Base-by-base conservation (phyloP, 2,329 filamentous ascomycete species). In the Colletotrichum aenigma region DNA sequence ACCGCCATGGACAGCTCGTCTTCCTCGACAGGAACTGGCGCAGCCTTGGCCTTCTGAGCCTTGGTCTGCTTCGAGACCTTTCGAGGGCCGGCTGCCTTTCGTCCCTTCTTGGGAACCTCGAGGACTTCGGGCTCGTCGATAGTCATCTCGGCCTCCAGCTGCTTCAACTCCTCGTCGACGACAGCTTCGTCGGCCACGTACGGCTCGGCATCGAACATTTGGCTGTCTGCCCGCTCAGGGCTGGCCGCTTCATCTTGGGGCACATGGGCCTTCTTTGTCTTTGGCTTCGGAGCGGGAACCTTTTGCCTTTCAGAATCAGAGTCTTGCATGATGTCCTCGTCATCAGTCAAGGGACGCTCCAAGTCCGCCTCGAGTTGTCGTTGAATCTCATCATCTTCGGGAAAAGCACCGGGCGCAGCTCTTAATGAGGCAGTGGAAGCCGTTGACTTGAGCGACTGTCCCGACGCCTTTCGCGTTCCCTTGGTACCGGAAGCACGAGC, bases 291-390 rank as follows among this genome's bases (percentile, higher is more conserved):
- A 2, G 79, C 78, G 68, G 85, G 81, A 0, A 80, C 80, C 66
- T 84, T 86, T 15, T 81, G 82, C 58, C 85, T 82, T 78, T 87
- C 88, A 0, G 86, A 85, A 65, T 89, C 88, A 7, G 86, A 89
- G 73, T 89, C 86, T 7, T 85, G 84, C 6, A 84, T 84, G 9
- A 87, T 82, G 38, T 88, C 86, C 60, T 91, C 90, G 16, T 90
- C 88, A 34, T 92, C 89, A 3, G 87, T 88, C 30, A 90, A 80
- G 2, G 88, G 89, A 34, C 88, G 86, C 58, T 93, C 90, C 12
- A 94, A 87, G 73, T 94, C 93, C 3, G 90, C 91, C 79, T 94
- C 90, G 2, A 95, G 85, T 65, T 91, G 91, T 26, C 89, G 89
- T 67, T 95, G 92, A 48, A 94, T 89, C 77, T 94, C 93, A 2